These are phyloP conservation scores for Plasmodium falciparum DNA, from an alignment of 169 alveolate genomes.

Conservation along the genomic window DNA sequence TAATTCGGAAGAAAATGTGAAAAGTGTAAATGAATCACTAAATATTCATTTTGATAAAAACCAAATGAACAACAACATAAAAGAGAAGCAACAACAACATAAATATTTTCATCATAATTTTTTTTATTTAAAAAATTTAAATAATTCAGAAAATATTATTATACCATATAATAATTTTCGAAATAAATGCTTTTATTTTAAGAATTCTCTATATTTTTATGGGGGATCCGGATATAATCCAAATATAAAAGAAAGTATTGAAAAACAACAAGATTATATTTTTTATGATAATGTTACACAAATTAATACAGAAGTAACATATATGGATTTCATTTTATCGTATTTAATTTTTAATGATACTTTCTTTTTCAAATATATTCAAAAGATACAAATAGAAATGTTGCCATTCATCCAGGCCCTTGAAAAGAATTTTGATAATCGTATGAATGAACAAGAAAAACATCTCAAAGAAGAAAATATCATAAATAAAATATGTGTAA, in stretches of 20 bases:
- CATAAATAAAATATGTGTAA: not conserved
- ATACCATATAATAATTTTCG: constrained; percentile 46
- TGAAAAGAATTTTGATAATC: not conserved
- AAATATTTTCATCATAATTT: constrained; percentile 15
- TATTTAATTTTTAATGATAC: constrained; percentile 16
- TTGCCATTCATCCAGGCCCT: too few species aligned
- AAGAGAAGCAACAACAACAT: not conserved
- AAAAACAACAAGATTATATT: not conserved
- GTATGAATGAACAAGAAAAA: not conserved
- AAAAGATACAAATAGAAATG: not conserved
- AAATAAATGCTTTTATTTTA: constrained; percentile 38
- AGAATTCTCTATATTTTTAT: constrained; percentile 13
- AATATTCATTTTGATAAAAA: too few species aligned
- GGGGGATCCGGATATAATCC: constrained; percentile 38
- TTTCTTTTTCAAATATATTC: constrained; percentile 32
- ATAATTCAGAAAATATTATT: not conserved
- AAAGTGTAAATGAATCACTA: too few species aligned
- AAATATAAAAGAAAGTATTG: not conserved
- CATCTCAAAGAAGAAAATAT: not conserved
- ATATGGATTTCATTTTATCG: not conserved
- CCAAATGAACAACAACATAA: too few species aligned
- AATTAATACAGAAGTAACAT: constrained; percentile 18
- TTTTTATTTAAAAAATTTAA: constrained; percentile 3
- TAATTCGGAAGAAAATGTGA: too few species aligned
- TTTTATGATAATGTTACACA: constrained; percentile 27